These are phyloP conservation scores for Suhomyces yuchorum DNA, from an alignment of 1,139 yeast genomes.

Conservation along the genomic window DNA sequence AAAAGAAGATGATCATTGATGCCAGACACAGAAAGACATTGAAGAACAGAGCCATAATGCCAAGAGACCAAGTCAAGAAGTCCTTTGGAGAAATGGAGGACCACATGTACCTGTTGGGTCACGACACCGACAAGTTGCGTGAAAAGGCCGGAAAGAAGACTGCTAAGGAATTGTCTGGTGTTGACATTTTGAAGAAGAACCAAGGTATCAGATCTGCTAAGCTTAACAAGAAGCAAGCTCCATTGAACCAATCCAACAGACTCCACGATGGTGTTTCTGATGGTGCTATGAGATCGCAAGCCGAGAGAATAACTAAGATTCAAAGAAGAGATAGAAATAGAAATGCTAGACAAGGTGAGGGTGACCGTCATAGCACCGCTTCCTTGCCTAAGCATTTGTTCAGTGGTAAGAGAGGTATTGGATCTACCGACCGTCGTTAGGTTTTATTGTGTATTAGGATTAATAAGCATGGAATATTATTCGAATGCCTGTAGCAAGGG, in stretches of 20 bases:
- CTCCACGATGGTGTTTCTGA: conserved; percentile 83
- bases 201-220: conserved; percentile 48
- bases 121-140: conserved; percentile 71
- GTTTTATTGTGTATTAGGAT: conserved; percentile 7
- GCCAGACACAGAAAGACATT: conserved; percentile 85
- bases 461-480: conserved; percentile 6
- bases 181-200: conserved; percentile 67
- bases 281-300: conserved; percentile 79
- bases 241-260: conserved; percentile 71
- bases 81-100: conserved; percentile 78
- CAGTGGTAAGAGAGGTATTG: conserved; percentile 95
- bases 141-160: conserved; percentile 46
- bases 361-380: conserved; percentile 87
- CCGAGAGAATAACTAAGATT: conserved; percentile 83
- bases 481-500: not conserved
- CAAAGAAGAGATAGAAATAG: conserved; percentile 95
- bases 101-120: conserved; percentile 87
- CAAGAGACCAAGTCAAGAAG: conserved; percentile 84
- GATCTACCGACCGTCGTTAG: conserved; percentile 77
- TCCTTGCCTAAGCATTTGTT: conserved; percentile 90
- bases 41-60: conserved; percentile 88
- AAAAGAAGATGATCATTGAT: conserved; percentile 87
- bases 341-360: conserved; percentile 92
- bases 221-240: conserved; percentile 51
- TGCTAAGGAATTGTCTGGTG: conserved; percentile 59